Evolutionary conservation across 306 rosid genomes (phyloP), one percentile per base, ranked within the genome.

Genomic region (Sesbania bispinosa): DNA sequence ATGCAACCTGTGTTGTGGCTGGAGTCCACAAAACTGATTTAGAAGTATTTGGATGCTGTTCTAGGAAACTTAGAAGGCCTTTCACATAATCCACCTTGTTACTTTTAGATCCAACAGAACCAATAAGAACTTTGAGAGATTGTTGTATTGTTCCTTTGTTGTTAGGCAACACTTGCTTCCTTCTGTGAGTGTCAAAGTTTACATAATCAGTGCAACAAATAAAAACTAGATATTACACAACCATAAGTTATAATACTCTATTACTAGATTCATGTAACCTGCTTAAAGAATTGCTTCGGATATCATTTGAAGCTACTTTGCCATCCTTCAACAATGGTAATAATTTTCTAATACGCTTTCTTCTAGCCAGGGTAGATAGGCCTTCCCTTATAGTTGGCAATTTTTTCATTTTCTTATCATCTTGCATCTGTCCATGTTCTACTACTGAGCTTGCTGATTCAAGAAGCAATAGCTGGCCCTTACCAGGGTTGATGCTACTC

Each of bases 21-120:
- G 96, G 95, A 80, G 90, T 90, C 99, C 99, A 94, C 48, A 94
- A 72, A 74, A 91, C 89, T 32, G 91, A 80, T 82, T 85, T 88
- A 3, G 98, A 94, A 80, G 85, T 70, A 87, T 91, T 87, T 67
- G 92, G 84, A 80, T 94, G 91, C 76, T 74, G 86, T 67, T 79
- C 72, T 53, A 89, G 62, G 84, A 83, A 89, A 16, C 61, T 82
- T 53, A 91, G 71, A 60, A 94, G 87, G 57, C 87, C 82, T 83
- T 88, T 91, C 73, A 94, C 96, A 78, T 94, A 94, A 61, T 69
- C 79, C 61, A 78, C 93, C 90, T 94, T 91, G 79, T 89, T 94
- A 85, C 99, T 94, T 87, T 94, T 94, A 48, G 97, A 91, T 77
- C 97, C 96, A 72, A 94, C 92, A 54, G 99, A 94, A 60, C 99